Evolutionary conservation across 306 rosid species (phyloP).

Genomic region (Sesbania bispinosa): DNA sequence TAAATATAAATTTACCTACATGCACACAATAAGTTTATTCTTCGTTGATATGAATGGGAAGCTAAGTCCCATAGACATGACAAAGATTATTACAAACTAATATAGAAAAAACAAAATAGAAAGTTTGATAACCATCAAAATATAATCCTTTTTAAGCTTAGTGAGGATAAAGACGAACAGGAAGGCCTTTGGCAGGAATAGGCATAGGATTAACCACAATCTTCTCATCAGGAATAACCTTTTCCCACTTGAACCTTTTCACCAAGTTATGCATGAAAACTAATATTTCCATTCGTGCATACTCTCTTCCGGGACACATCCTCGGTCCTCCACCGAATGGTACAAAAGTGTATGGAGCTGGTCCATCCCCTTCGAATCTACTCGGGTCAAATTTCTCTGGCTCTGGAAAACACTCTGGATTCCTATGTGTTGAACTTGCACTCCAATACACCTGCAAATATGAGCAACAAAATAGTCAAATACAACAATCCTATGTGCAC

Average conservation of each 20-base stretch:
- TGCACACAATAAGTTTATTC: too few species aligned
- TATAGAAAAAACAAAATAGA: too few species aligned
- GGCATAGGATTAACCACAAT: conserved; percentile 47
- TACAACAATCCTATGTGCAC: not conserved
- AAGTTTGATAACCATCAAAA: too few species aligned
- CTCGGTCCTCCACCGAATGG: conserved; percentile 38
- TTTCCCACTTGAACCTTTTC: conserved; percentile 53
- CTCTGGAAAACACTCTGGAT: conserved; percentile 32
- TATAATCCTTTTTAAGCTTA: not conserved
- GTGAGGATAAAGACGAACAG: conserved; percentile 54
- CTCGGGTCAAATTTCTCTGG: conserved; percentile 52
- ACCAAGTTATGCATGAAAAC: conserved; percentile 40
- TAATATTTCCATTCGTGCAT: not conserved
- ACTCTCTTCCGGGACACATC: not conserved
- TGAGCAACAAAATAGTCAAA: not conserved
- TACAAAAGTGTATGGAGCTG: conserved; percentile 58
- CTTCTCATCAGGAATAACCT: conserved; percentile 35
- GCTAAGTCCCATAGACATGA: too few species aligned
- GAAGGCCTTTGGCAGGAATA: conserved; percentile 53
- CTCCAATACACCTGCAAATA: conserved; percentile 65
- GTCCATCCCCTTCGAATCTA: conserved; percentile 61
- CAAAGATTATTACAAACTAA: too few species aligned
- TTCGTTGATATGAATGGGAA: too few species aligned
- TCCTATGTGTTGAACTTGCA: conserved; percentile 58
- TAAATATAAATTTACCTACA: too few species aligned